Base-by-base conservation (phyloP, 2,329 filamentous ascomycete genomes). In the Proliferodiscus dingleyae region DNA sequence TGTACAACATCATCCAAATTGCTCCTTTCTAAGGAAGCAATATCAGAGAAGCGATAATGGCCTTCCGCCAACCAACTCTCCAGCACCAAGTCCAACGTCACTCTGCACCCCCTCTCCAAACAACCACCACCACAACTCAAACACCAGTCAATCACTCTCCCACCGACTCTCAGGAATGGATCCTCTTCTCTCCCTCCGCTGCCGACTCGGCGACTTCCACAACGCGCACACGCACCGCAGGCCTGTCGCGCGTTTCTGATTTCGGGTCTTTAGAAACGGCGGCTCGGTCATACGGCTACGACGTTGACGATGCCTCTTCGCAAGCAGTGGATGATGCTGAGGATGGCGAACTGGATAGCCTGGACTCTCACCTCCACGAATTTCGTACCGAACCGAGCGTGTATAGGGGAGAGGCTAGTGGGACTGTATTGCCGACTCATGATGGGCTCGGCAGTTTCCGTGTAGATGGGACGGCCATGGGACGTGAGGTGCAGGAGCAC, bases 381-480 rank as follows among this genome's bases (percentile, higher is more conserved):
- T 96, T 96, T 62, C 81, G 89, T 41, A 81, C 88, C 36, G 72
- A 77, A 13, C 52, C 59, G 2, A 63, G 59, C 43, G 47, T 60
- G 1, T 62, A 61, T 46, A 72, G 52, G 23, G 45, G 49, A 16
- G 53, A 57, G n/a, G 37, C 43, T 7, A 55, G 55, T 37, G 50
- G 48, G 10, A 81, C 87, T 0, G 80, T 95, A 2, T 75, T 98
- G n/a, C 93, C 93, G 0, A 80, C 83, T 1, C 93, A 98, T 61
- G 90, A 98, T 71, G 93, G 93, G 2, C 68, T 97, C 37, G 93
- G 93, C 4, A 87, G 85, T 5, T 98, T 98, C 64, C 79, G 73
- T 66, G 50, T 87, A 61, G 64, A 87, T 68, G 61, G 80, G 54
- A 68, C 77, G 62, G 61, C 71, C 51, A 61, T 75, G 54, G 71